Evolutionary conservation across 2,329 filamentous ascomycete species (phyloP).

Genomic region (Pseudogymnoascus sp.): DNA sequence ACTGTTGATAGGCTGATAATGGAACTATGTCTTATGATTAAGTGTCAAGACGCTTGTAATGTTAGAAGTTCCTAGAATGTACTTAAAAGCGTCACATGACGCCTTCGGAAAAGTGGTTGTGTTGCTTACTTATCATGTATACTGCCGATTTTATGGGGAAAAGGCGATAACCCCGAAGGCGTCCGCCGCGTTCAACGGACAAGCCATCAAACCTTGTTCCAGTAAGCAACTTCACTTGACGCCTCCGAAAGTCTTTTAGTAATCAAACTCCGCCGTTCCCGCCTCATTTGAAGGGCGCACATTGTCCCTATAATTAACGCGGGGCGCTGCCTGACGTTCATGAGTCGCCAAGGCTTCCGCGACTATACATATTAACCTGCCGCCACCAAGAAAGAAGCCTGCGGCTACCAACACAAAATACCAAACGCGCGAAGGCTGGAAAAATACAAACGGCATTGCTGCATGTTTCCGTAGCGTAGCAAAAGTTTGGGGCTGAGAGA

Average conservation of each 20-base stretch:
- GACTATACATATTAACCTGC: slow-evolving; percentile 7
- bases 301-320: slow-evolving; percentile 4
- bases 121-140: slow-evolving; percentile 4
- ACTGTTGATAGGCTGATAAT: slow-evolving; percentile 1
- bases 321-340: neutral
- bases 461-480: slow-evolving; percentile 5
- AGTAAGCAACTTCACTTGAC: slow-evolving; percentile 6
- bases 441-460: slow-evolving; percentile 5
- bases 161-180: slow-evolving; percentile 1
- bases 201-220: slow-evolving; percentile 1
- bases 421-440: neutral
- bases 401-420: neutral
- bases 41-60: neutral
- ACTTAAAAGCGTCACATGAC: neutral
- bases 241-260: neutral
- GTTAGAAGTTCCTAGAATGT: neutral
- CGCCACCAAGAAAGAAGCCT: neutral
- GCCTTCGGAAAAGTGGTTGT: neutral
- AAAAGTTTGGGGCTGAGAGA: slow-evolving; percentile 14
- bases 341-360: slow-evolving; percentile 3
- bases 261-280: slow-evolving; percentile 6
- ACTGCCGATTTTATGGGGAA: neutral
- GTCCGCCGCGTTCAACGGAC: neutral
- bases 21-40: neutral
- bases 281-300: neutral